Evolutionary conservation across 2,329 filamentous ascomycete genomes (phyloP).

Genomic region (Cryphonectria radicalis): DNA sequence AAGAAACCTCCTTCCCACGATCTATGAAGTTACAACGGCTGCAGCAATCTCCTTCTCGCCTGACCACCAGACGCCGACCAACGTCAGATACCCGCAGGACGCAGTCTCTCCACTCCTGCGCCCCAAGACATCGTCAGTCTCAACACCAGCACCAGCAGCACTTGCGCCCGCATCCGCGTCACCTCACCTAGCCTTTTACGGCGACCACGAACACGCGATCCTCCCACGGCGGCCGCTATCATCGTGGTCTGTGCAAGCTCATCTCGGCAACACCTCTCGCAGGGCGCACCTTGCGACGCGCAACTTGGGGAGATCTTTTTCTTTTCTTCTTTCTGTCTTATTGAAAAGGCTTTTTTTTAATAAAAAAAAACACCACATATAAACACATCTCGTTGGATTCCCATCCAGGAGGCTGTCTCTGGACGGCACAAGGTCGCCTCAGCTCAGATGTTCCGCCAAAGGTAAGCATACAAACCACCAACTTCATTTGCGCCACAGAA

Average conservation of each 20-base stretch:
- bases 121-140: constrained; percentile 23
- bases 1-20: not conserved
- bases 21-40: constrained; percentile 25
- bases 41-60: constrained; percentile 13
- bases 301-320: not conserved
- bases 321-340: not conserved
- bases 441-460: constrained; percentile 29
- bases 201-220: constrained; percentile 22
- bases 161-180: not conserved
- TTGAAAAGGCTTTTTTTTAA: not conserved
- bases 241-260: constrained; percentile 22
- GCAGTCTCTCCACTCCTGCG: constrained; percentile 23
- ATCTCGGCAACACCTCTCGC: constrained; percentile 9
- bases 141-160: not conserved
- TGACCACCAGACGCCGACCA: not conserved
- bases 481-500: not conserved
- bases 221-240: constrained; percentile 12
- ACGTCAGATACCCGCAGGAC: constrained; percentile 2
- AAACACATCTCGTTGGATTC: constrained; percentile 9
- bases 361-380: not conserved
- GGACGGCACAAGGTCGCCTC: constrained; percentile 12
- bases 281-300: not conserved
- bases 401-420: not conserved
- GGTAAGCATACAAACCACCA: constrained; percentile 21
- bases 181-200: constrained; percentile 6